These are phyloP conservation scores for Skeletonema potamos DNA, from an alignment of 108 stramenopile genomes.

Conservation along the genomic window DNA sequence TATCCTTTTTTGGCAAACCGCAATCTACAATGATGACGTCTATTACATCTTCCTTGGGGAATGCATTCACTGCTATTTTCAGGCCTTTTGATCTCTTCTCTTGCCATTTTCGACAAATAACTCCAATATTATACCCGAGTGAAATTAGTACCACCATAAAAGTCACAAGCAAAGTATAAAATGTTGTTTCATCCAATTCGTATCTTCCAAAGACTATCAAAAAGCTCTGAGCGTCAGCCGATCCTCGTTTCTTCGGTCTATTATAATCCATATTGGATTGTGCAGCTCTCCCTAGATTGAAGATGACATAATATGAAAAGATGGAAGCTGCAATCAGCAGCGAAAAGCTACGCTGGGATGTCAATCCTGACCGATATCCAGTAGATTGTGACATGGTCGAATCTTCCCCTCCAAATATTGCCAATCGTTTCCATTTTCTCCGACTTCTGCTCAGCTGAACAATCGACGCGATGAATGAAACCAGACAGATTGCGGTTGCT, in stretches of 20 bases:
- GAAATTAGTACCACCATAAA: constrained; percentile 23
- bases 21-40: constrained; percentile 71
- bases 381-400: constrained; percentile 1
- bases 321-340: constrained; percentile 1
- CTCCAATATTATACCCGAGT: constrained; percentile 21
- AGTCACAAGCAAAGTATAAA: constrained; percentile 20
- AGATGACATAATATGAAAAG: constrained; percentile 4
- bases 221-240: neutral
- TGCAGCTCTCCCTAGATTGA: constrained; percentile 9
- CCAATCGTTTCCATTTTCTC: constrained; percentile 23
- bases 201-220: constrained; percentile 13
- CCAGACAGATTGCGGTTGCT: constrained; percentile 8
- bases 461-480: constrained; percentile 11
- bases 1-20: constrained; percentile 60
- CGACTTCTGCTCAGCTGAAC: constrained; percentile 15
- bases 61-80: neutral
- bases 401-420: constrained; percentile 7
- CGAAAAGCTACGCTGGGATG: neutral
- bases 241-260: neutral
- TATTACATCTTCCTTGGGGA: neutral
- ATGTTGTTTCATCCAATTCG: constrained; percentile 21
- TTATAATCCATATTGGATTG: neutral
- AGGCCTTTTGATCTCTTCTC: neutral
- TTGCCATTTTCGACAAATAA: constrained; percentile 5
- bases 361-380: neutral